A percentile compares a stretch with the other conserved stretches of the same genome.
These are phyloP conservation scores for Colletotrichum sp. DNA, from an alignment of 2,329 filamentous ascomycete genomes.

Conservation along the genomic window DNA sequence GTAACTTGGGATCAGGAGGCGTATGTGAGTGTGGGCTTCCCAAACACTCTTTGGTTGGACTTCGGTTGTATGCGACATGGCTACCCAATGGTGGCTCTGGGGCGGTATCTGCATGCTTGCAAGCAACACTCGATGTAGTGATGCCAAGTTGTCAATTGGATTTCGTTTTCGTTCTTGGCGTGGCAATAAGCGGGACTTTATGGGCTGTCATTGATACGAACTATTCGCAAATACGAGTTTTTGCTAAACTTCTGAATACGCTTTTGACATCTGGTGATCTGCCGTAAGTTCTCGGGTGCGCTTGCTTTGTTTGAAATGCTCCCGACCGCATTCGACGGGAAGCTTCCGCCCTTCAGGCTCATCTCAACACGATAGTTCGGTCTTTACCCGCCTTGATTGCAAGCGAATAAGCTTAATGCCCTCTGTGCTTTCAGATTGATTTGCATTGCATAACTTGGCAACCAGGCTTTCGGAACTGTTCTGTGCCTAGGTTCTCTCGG, in stretches of 20 bases:
- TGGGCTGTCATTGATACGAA: background rate
- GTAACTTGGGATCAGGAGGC: background rate
- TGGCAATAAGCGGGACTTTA: background rate
- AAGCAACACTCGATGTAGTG: background rate
- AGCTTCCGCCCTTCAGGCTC: background rate
- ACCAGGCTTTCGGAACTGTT: background rate
- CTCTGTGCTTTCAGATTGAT: background rate
- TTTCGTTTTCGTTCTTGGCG: background rate
- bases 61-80: background rate
- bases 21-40: background rate
- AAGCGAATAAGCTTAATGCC: background rate
- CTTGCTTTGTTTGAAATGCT: fast-evolving
- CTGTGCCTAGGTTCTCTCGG: background rate
- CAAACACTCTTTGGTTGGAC: background rate
- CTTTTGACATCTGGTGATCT: background rate
- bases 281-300: fast-evolving
- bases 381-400: background rate
- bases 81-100: slow-evolving; percentile 1
- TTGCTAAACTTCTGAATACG: background rate
- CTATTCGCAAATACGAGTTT: background rate
- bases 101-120: background rate
- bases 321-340: background rate
- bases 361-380: background rate
- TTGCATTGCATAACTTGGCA: background rate
- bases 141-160: background rate